Conservation (phyloP, 495 filamentous ascomycete species). For the Annulohypoxylon nitens region DNA sequence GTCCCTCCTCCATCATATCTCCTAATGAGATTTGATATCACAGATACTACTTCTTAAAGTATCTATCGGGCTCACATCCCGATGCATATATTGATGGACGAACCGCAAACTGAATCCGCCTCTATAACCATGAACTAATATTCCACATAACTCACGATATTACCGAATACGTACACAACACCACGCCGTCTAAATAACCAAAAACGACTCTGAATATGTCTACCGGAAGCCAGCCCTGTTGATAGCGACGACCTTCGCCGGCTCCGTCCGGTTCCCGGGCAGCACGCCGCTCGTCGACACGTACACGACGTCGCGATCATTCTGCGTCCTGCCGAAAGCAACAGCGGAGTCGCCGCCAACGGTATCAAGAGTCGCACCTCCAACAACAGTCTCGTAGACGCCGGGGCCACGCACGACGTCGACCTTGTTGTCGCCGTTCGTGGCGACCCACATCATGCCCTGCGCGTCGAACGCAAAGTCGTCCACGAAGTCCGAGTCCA, state of each 20-base stretch:
- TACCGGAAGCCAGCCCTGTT: conserved; percentile 35
- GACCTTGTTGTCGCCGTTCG: conserved; percentile 44
- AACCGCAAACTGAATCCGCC: too few species aligned
- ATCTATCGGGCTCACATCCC: too few species aligned
- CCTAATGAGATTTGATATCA: too few species aligned
- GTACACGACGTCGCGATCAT: conserved; percentile 36
- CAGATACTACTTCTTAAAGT: too few species aligned
- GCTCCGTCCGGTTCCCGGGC: conserved; percentile 34
- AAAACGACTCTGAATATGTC: neutral
- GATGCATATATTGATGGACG: too few species aligned
- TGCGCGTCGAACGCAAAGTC: conserved; percentile 53
- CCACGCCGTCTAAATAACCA: neutral
- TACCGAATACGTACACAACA: neutral
- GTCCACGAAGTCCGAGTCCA: conserved; percentile 47
- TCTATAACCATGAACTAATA: too few species aligned
- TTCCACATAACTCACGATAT: neutral
- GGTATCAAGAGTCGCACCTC: conserved; percentile 41
- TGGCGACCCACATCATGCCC: conserved; percentile 50
- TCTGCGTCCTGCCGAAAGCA: conserved; percentile 45
- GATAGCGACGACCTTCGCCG: conserved; percentile 48
- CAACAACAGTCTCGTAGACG: conserved; percentile 43
- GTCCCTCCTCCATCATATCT: too few species aligned
- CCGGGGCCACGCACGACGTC: conserved; percentile 48
- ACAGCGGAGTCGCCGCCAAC: conserved; percentile 49
- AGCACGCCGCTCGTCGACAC: conserved; percentile 44